Evolutionary conservation across 371 early-diverging fungal genomes (phyloP).

Genomic region (Lichtheimia hyalospora): DNA sequence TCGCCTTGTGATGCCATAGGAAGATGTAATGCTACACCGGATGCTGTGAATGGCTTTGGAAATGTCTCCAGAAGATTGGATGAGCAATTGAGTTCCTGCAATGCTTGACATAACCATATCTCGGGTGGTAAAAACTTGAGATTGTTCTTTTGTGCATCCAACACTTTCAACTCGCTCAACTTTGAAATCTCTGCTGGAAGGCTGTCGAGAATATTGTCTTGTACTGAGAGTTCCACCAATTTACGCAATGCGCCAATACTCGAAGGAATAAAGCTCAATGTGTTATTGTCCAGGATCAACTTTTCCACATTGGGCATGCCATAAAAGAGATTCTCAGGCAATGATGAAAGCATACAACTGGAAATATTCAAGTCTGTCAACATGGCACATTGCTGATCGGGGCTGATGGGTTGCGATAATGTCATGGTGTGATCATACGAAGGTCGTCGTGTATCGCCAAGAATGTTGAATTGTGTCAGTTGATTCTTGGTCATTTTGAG

Average conservation of each 20-base stretch:
- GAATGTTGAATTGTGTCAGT: constrained; percentile 54
- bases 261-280: constrained; percentile 70
- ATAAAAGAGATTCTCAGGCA: constrained; percentile 70
- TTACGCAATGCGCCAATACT: constrained; percentile 61
- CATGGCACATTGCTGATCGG: constrained; percentile 8
- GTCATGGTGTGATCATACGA: constrained; percentile 1
- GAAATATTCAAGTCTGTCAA: constrained; percentile 68
- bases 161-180: constrained; percentile 26
- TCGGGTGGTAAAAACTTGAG: constrained; percentile 73
- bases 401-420: not conserved
- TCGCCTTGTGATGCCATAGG: constrained; percentile 28
- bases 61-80: constrained; percentile 67
- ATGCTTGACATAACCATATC: constrained; percentile 78
- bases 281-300: constrained; percentile 75
- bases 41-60: constrained; percentile 34
- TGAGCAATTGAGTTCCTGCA: constrained; percentile 65
- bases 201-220: constrained; percentile 57
- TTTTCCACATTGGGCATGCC: constrained; percentile 58
- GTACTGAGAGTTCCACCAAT: constrained; percentile 59
- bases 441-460: constrained; percentile 2
- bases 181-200: constrained; percentile 39
- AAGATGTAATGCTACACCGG: constrained; percentile 28
- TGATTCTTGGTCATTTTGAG: constrained; percentile 62
- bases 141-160: constrained; percentile 58
- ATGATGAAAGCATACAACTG: constrained; percentile 70